Evolutionary conservation across 345 rosid genomes (phyloP).

Genomic region (Aethionema arabicum): DNA sequence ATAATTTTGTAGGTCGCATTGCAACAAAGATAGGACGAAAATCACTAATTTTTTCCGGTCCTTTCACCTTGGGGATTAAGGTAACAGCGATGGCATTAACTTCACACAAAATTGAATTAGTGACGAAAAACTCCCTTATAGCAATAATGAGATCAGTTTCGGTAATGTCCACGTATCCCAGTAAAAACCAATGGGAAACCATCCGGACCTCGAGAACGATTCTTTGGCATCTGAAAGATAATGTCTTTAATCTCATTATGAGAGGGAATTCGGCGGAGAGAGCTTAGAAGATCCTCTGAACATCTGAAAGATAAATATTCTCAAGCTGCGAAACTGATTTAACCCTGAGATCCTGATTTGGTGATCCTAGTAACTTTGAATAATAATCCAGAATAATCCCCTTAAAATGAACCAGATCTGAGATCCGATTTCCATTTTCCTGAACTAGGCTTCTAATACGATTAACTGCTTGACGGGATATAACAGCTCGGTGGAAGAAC

Average conservation of each 20-base stretch:
- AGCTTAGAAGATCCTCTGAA: background rate
- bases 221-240: background rate
- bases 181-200: background rate
- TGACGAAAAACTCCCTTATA: background rate
- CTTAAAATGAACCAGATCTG: no score
- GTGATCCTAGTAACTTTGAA: background rate
- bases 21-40: background rate
- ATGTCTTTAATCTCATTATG: background rate
- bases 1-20: background rate
- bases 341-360: background rate
- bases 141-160: background rate
- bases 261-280: background rate
- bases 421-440: no score
- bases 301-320: background rate
- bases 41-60: background rate
- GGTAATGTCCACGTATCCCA: background rate
- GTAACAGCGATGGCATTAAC: background rate
- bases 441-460: no score
- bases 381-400: background rate
- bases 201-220: background rate
- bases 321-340: background rate
- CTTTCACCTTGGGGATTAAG: background rate
- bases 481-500: no score
- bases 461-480: no score
- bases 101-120: background rate